Conservation (phyloP, 495 filamentous ascomycete genomes). For the Glutinoglossum americanum region DNA sequence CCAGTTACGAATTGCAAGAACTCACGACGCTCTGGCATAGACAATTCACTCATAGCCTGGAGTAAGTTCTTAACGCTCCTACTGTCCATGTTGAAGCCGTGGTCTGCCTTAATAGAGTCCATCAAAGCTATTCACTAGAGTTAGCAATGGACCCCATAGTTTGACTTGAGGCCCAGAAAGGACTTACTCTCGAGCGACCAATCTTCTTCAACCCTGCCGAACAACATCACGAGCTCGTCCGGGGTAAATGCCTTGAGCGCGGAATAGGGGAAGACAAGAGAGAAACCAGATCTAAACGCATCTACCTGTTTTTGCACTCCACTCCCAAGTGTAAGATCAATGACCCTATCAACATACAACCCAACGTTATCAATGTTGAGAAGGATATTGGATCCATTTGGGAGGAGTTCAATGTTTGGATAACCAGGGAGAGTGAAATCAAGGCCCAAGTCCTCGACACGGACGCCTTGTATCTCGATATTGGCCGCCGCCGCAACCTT, state of each 20-base stretch:
- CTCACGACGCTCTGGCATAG: slow-evolving; percentile 54
- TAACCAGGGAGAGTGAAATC: slow-evolving; percentile 94
- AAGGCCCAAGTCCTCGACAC: slow-evolving; percentile 68
- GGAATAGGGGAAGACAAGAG: slow-evolving; percentile 88
- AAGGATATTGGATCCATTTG: slow-evolving; percentile 44
- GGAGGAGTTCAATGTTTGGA: slow-evolving; percentile 64
- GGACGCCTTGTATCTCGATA: slow-evolving; percentile 48
- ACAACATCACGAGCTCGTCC: slow-evolving; percentile 87
- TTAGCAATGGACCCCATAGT: slow-evolving; percentile 10
- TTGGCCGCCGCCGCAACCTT: slow-evolving; percentile 46
- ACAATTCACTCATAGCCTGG: slow-evolving; percentile 84
- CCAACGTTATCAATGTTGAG: slow-evolving; percentile 84
- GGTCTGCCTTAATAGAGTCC: slow-evolving; percentile 99
- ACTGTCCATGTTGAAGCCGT: slow-evolving; percentile 98
- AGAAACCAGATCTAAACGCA: slow-evolving; percentile 80
- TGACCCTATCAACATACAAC: slow-evolving; percentile 67
- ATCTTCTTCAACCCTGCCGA: slow-evolving; percentile 85
- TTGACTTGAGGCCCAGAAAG: neutral
- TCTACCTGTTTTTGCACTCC: slow-evolving; percentile 81
- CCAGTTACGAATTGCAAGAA: slow-evolving; percentile 98
- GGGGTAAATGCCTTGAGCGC: slow-evolving; percentile 89
- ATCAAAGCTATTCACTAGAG: slow-evolving; percentile 44
- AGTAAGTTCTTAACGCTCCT: slow-evolving; percentile 86
- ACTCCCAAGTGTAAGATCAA: slow-evolving; percentile 72
- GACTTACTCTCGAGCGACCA: slow-evolving; percentile 90